Percentiles rank a stretch among this genome's conserved stretches.
Conservation (phyloP, 1,139 yeast species). For the Pichia sp. region DNA sequence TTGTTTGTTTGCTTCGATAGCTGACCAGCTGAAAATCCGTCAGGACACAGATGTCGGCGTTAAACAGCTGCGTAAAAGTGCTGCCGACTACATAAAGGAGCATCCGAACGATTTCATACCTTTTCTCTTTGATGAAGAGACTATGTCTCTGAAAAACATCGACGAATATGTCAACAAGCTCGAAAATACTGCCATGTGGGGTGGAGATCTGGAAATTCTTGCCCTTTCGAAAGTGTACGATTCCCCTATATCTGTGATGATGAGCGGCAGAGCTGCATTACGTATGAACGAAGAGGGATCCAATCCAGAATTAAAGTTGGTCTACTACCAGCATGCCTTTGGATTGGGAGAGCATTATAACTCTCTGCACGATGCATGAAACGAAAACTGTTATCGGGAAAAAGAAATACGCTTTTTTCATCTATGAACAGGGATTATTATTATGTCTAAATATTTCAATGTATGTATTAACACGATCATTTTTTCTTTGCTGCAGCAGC, state of each 20-base stretch:
- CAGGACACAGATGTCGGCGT: slow-evolving; percentile 42
- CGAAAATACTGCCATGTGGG: slow-evolving; percentile 84
- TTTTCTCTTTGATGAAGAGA: slow-evolving; percentile 73
- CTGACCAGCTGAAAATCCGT: slow-evolving; percentile 65
- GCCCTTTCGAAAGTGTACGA: slow-evolving; percentile 68
- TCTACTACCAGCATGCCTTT: slow-evolving; percentile 78
- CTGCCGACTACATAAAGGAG: slow-evolving; percentile 61
- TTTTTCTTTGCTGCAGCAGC: slow-evolving; percentile 35
- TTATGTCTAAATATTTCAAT: background rate
- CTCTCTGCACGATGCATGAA: slow-evolving; percentile 53
- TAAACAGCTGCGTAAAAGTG: slow-evolving; percentile 53
- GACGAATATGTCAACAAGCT: slow-evolving; percentile 67
- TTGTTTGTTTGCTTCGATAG: slow-evolving; percentile 81
- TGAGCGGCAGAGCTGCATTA: slow-evolving; percentile 68
- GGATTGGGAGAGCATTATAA: slow-evolving; percentile 96
- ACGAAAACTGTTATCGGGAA: background rate
- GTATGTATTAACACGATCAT: slow-evolving; percentile 1
- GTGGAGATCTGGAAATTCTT: slow-evolving; percentile 87
- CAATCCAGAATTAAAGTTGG: slow-evolving; percentile 57
- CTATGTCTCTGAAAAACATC: slow-evolving; percentile 57
- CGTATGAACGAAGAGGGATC: slow-evolving; percentile 51
- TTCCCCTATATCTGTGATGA: slow-evolving; percentile 69
- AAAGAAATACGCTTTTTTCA: background rate
- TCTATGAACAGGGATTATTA: background rate
- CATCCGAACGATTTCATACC: slow-evolving; percentile 74